phyloP scores from a whole-genome alignment of 2,329 filamentous ascomycete genomes.

The Exophiala sp. region DNA sequence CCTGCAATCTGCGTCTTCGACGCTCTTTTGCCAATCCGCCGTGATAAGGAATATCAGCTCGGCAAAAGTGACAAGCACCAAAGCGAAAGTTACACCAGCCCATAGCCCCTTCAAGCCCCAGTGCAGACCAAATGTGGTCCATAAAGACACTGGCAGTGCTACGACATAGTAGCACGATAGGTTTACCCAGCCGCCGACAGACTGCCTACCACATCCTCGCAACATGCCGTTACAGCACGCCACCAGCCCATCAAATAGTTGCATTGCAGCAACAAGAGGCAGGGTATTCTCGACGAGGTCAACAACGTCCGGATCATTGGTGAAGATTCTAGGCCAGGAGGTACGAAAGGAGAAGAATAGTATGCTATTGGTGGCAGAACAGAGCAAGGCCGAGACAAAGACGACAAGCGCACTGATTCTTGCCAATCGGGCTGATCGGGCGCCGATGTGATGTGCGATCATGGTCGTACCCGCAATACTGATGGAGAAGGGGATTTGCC shows the following conservation, averaged over 20 bases:
- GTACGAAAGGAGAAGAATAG: conserved; percentile 61
- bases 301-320: conserved; percentile 60
- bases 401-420: conserved; percentile 67
- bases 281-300: conserved; percentile 60
- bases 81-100: conserved; percentile 58
- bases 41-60: conserved; percentile 64
- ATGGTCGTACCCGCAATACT: conserved; percentile 75
- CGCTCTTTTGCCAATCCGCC: conserved; percentile 48
- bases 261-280: conserved; percentile 72
- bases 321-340: conserved; percentile 67
- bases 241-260: conserved; percentile 71
- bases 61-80: conserved; percentile 71
- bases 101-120: conserved; percentile 73
- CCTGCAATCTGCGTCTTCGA: conserved; percentile 44
- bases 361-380: conserved; percentile 68
- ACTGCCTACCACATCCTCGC: conserved; percentile 72
- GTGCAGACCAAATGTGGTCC: conserved; percentile 60
- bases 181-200: conserved; percentile 75
- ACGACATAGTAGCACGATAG: conserved; percentile 73
- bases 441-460: conserved; percentile 78
- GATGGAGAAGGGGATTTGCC: conserved; percentile 77
- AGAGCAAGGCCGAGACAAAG: conserved; percentile 55
- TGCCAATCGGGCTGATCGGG: conserved; percentile 68
- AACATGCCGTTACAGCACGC: conserved; percentile 71
- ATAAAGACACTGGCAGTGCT: conserved; percentile 70